Evolutionary conservation across 768 basidiomycete genomes (phyloP), one percentile per base, ranked within the genome.

Genomic region (Phylloporus sp.): DNA sequence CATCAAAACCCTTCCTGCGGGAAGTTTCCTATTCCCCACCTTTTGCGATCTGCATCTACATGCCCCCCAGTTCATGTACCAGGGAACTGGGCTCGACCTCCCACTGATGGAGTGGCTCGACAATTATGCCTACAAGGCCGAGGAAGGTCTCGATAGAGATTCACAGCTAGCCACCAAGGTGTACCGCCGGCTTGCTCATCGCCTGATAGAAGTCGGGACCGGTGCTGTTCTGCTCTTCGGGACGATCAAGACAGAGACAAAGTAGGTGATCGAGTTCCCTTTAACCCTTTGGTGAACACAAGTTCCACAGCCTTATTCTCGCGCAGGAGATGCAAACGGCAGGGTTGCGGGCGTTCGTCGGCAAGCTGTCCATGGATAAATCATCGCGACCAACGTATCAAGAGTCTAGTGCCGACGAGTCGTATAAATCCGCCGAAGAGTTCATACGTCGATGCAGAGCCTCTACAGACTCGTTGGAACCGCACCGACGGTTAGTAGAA

Each of bases 291-390:
- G 27, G 28, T 27, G 40, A 47, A 28, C 39, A 34, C 39, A 28
- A 32, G 0, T 18, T 12, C 47, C 27, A 10, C 44, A 95, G 91
- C 64, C 60, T 95, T 20, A 84, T 93, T 23, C 80, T 95, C 0
- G 91, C 92, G 4, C 71, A 82, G 31, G 76, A 73, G 12, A 90
- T 95, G 81, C 84, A 84, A 54, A 59, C 68, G 0, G 79, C 79
- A 18, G 91, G 93, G 5, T 58, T 95, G 16, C 75, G 93, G 28
- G 89, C 83, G 0, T 89, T 88, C 55, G 77, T 95, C n/a, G 93
- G 92, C 16, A 95, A 95, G 64, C 72, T 95, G 11, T 91, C 90
- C 0, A 94, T 94, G 92, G 91, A 93, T 65, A 82, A 80, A 23
- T 88, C 85, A 6, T 80, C 82, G 6, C 76, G 83, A 1, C 77